Evolutionary conservation across 2,329 filamentous ascomycete genomes (phyloP).

Genomic region (Aureobasidium sp.): DNA sequence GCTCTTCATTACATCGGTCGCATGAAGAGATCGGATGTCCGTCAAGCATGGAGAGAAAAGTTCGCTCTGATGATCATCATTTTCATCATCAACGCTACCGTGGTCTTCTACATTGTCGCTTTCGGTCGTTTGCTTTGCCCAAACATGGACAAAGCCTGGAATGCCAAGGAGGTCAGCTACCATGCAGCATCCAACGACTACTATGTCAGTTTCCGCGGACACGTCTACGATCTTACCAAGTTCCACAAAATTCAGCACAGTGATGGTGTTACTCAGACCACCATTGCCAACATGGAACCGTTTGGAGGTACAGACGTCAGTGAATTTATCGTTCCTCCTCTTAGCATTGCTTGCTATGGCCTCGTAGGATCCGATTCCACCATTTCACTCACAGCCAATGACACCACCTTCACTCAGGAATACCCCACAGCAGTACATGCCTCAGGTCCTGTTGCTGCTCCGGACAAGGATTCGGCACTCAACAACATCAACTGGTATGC

Average conservation of each 20-base stretch:
- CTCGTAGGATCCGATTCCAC: slow-evolving; percentile 51
- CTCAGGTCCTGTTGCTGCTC: slow-evolving; percentile 54
- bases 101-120: slow-evolving; percentile 87
- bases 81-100: slow-evolving; percentile 64
- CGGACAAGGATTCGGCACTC: slow-evolving; percentile 50
- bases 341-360: slow-evolving; percentile 64
- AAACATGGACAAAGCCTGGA: slow-evolving; percentile 86
- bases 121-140: slow-evolving; percentile 85
- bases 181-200: slow-evolving; percentile 71
- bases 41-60: slow-evolving; percentile 97
- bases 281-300: slow-evolving; percentile 58
- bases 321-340: slow-evolving; percentile 74
- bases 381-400: slow-evolving; percentile 49
- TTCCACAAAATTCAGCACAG: slow-evolving; percentile 85
- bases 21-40: slow-evolving; percentile 95
- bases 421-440: slow-evolving; percentile 49
- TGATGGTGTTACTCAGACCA: slow-evolving; percentile 56
- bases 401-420: slow-evolving; percentile 46
- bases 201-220: slow-evolving; percentile 79
- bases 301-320: slow-evolving; percentile 74
- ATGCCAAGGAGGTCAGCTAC: slow-evolving; percentile 54
- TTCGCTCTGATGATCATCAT: slow-evolving; percentile 76
- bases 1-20: slow-evolving; percentile 69
- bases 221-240: slow-evolving; percentile 84
- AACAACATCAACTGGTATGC: slow-evolving; percentile 67